phyloP scores from a whole-genome alignment of 148 eudicot genomes.

The Polygonum aviculare region DNA sequence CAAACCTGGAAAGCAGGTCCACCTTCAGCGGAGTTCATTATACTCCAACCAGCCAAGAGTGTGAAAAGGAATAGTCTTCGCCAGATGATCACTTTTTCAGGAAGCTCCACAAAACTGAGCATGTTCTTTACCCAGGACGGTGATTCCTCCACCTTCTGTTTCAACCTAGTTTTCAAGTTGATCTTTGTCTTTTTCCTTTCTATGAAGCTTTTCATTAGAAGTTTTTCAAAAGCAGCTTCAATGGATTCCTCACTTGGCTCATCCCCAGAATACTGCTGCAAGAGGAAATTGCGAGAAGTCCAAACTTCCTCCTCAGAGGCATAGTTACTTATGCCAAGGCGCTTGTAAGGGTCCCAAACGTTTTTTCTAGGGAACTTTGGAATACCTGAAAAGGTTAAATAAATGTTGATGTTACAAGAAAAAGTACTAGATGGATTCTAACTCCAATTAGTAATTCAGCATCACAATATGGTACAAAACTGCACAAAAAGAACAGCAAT shows the following conservation, averaged over 20 bases:
- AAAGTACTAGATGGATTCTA: not conserved
- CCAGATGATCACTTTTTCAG: slow-evolving; percentile 57
- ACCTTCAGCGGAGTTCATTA: slow-evolving; percentile 80
- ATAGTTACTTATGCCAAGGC: slow-evolving; percentile 72
- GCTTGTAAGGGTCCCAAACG: slow-evolving; percentile 95
- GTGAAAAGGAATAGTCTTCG: slow-evolving; percentile 82
- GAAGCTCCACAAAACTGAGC: slow-evolving; percentile 78
- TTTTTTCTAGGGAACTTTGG: slow-evolving; percentile 49
- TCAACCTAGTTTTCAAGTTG: slow-evolving; percentile 79
- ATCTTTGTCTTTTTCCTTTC: slow-evolving; percentile 76
- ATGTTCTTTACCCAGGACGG: slow-evolving; percentile 91
- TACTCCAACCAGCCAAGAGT: slow-evolving; percentile 93
- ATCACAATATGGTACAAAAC: not conserved
- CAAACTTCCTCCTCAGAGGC: slow-evolving; percentile 93
- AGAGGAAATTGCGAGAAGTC: slow-evolving; percentile 80
- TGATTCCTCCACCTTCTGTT: slow-evolving; percentile 88
- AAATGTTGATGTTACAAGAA: not conserved
- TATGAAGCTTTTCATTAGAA: slow-evolving; percentile 64
- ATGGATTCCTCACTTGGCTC: slow-evolving; percentile 88
- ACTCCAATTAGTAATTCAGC: not conserved
- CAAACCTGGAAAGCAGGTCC: slow-evolving; percentile 98
- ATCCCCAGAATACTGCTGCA: slow-evolving; percentile 66
- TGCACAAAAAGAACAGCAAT: not conserved
- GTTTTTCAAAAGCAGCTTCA: slow-evolving; percentile 88
- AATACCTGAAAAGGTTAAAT: not conserved